phyloP scores from a whole-genome alignment of 495 filamentous ascomycete species.

The Cercophora scortea region DNA sequence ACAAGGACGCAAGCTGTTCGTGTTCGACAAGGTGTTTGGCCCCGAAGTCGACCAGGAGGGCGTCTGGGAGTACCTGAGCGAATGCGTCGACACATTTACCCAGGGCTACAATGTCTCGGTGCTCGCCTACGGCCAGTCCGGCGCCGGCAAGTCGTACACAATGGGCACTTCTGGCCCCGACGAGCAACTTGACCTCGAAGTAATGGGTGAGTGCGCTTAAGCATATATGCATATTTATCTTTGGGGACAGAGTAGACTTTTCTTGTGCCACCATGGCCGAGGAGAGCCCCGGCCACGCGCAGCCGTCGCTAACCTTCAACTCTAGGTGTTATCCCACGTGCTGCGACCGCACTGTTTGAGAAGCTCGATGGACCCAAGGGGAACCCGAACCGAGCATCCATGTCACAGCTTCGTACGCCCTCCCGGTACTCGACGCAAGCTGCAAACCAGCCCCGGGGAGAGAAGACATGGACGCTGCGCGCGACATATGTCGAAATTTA shows the following conservation, averaged over 20 bases:
- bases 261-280: background rate
- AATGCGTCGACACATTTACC: constrained; percentile 84
- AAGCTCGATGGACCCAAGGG: constrained; percentile 58
- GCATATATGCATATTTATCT: background rate
- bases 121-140: constrained; percentile 97
- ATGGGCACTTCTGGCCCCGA: constrained; percentile 92
- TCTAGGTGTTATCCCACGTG: constrained; percentile 86
- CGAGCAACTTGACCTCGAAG: constrained; percentile 65
- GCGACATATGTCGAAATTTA: constrained; percentile 99
- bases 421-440: constrained; percentile 65
- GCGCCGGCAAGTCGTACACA: constrained; percentile 98
- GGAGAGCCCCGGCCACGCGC: background rate
- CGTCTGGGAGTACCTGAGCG: constrained; percentile 88
- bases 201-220: constrained; percentile 80
- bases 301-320: constrained; percentile 9
- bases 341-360: constrained; percentile 80
- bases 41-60: constrained; percentile 80
- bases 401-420: constrained; percentile 75
- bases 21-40: constrained; percentile 91
- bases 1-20: constrained; percentile 87
- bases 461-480: constrained; percentile 88
- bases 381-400: constrained; percentile 51
- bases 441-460: constrained; percentile 29
- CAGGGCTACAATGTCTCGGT: constrained; percentile 99
- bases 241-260: background rate